These are phyloP conservation scores for Colletotrichum incanum DNA, from an alignment of 2,329 filamentous ascomycete genomes.

Conservation along the genomic window DNA sequence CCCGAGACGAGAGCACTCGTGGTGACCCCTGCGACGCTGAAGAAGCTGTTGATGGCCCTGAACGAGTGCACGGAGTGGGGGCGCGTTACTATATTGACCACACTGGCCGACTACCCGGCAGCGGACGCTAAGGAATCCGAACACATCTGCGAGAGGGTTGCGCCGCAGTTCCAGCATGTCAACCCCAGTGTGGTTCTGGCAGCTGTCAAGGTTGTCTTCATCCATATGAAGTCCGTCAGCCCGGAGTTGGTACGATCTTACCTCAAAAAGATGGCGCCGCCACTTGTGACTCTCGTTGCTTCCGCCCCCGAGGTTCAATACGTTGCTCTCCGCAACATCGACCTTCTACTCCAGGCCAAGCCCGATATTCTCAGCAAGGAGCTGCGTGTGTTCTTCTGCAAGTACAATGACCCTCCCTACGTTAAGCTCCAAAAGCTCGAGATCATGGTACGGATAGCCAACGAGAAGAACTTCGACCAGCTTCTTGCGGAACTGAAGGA, in stretches of 20 bases:
- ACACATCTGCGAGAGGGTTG: constrained; percentile 96
- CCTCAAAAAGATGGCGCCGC: constrained; percentile 98
- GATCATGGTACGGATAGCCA: constrained; percentile 99
- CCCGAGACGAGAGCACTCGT: constrained; percentile 91
- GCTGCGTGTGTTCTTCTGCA: constrained; percentile 98
- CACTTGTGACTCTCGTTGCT: constrained; percentile 92
- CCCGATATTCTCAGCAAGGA: constrained; percentile 98
- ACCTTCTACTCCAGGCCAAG: constrained; percentile 94
- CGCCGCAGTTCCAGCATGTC: constrained; percentile 98
- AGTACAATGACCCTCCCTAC: constrained; percentile 98
- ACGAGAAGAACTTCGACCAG: constrained; percentile 96
- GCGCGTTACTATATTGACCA: constrained; percentile 91
- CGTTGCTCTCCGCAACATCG: constrained; percentile 95
- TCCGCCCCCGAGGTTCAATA: constrained; percentile 98
- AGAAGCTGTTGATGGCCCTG: constrained; percentile 95
- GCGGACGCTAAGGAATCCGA: constrained; percentile 95
- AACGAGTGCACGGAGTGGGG: constrained; percentile 99
- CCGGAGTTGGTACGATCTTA: constrained; percentile 87
- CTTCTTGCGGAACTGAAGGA: constrained; percentile 95
- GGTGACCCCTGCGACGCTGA: constrained; percentile 86
- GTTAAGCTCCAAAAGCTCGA: constrained; percentile 98
- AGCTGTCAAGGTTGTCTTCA: constrained; percentile 98
- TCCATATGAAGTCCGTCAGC: constrained; percentile 91
- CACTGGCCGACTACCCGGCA: constrained; percentile 89
- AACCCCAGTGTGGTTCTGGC: constrained; percentile 97